Conservation (phyloP, 306 rosid species). For the Quercus berberidifolia region DNA sequence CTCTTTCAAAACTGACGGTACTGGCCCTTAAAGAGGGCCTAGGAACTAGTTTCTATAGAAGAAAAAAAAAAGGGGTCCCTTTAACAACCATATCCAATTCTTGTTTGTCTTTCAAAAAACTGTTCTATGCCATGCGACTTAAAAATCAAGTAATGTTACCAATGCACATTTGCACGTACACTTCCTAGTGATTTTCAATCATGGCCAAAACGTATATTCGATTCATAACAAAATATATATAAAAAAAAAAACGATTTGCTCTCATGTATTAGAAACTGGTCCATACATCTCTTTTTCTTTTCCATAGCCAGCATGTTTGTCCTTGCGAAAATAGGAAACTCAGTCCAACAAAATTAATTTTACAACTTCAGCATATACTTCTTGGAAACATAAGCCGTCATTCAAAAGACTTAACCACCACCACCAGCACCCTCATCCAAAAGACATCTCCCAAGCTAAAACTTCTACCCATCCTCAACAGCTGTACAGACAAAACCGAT, state of each 20-base stretch:
- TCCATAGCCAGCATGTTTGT: slow-evolving; percentile 27
- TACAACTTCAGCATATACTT: slow-evolving; percentile 47
- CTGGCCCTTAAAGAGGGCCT: too few relatives aligned
- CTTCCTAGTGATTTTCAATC: background rate
- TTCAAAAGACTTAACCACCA: slow-evolving; percentile 54
- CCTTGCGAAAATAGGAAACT: slow-evolving; percentile 27
- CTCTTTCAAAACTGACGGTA: too few relatives aligned
- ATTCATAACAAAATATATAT: background rate
- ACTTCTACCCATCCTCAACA: slow-evolving; percentile 70
- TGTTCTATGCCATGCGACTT: background rate
- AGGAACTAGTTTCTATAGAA: too few relatives aligned
- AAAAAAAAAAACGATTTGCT: slow-evolving; percentile 32
- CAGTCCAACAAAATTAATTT: slow-evolving; percentile 26
- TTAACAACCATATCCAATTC: too few relatives aligned
- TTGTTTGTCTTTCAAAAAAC: too few relatives aligned
- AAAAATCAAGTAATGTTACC: background rate
- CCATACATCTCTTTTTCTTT: slow-evolving; percentile 17
- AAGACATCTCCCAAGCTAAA: slow-evolving; percentile 42
- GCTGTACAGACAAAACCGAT: slow-evolving; percentile 68
- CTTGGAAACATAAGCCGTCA: slow-evolving; percentile 47
- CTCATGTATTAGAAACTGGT: slow-evolving; percentile 11
- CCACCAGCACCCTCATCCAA: slow-evolving; percentile 39
- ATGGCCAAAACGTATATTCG: background rate
- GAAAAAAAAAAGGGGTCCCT: too few relatives aligned
- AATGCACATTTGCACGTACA: background rate